These are phyloP conservation scores for Lodderomyces metapsilosis DNA, from an alignment of 1,139 yeast genomes.

Conservation along the genomic window DNA sequence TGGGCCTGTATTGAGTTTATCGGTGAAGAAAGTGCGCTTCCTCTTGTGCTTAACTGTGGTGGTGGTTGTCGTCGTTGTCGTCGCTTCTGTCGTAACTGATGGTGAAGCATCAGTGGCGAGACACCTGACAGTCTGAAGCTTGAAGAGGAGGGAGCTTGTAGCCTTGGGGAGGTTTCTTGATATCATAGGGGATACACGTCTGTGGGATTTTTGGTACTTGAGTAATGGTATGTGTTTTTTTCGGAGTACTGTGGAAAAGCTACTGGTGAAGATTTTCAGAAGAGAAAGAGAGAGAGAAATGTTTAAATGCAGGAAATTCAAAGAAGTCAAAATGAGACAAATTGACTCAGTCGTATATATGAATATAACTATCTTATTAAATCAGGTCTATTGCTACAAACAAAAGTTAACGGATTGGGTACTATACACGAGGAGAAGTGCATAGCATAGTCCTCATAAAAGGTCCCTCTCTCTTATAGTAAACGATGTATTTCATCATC, in stretches of 20 bases:
- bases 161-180: neutral
- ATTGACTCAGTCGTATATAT: neutral
- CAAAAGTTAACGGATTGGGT: no score
- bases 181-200: slow-evolving; percentile 1
- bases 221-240: no score
- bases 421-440: no score
- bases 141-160: neutral
- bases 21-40: slow-evolving; percentile 64
- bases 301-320: neutral
- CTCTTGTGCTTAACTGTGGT: slow-evolving; percentile 24
- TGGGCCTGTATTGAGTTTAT: slow-evolving; percentile 79
- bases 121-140: neutral
- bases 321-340: neutral
- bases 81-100: neutral
- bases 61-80: neutral
- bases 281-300: neutral
- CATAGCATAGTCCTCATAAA: no score
- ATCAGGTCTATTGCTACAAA: neutral
- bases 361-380: no score
- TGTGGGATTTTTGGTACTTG: no score
- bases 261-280: neutral
- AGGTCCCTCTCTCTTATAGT: no score
- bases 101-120: slow-evolving; percentile 5
- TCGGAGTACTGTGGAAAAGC: neutral
- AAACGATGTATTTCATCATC: slow-evolving; percentile 47